Percentiles rank a stretch among this genome's conserved stretches.
These are phyloP conservation scores for Ustilago crameri DNA, from an alignment of 1,284 basidiomycete genomes.

Conservation along the genomic window DNA sequence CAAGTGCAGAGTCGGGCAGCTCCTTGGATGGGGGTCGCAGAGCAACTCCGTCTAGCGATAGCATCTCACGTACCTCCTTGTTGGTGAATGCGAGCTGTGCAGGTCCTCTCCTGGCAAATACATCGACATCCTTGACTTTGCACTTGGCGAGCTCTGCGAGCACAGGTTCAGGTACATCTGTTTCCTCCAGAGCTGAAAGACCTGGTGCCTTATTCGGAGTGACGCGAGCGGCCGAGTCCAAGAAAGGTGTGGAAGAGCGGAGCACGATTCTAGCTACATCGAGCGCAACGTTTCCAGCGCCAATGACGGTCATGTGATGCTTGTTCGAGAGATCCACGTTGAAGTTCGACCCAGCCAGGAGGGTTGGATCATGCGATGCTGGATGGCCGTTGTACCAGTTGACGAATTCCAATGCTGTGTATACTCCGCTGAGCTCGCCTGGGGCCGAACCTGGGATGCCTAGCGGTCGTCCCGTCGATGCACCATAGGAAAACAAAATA, in stretches of 20 bases:
- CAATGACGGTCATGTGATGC: slow-evolving; percentile 83
- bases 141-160: slow-evolving; percentile 77
- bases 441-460: slow-evolving; percentile 71
- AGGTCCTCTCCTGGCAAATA: slow-evolving; percentile 87
- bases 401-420: slow-evolving; percentile 86
- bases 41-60: slow-evolving; percentile 78
- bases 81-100: slow-evolving; percentile 91
- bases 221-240: slow-evolving; percentile 21
- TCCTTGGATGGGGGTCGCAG: slow-evolving; percentile 71
- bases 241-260: slow-evolving; percentile 59
- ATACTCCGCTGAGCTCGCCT: slow-evolving; percentile 72
- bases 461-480: slow-evolving; percentile 72
- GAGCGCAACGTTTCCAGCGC: slow-evolving; percentile 95
- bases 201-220: slow-evolving; percentile 39
- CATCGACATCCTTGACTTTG: slow-evolving; percentile 79
- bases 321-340: slow-evolving; percentile 72
- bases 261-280: slow-evolving; percentile 93
- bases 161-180: slow-evolving; percentile 84
- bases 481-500: slow-evolving; percentile 83
- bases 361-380: slow-evolving; percentile 58
- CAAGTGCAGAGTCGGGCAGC: slow-evolving; percentile 67
- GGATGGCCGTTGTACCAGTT: slow-evolving; percentile 99
- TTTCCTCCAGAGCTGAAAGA: slow-evolving; percentile 75
- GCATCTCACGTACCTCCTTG: slow-evolving; percentile 93
- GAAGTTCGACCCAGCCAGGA: slow-evolving; percentile 6